Conservation (phyloP, 176 grass and related monocot genomes). For the Metroxylon sagu region DNA sequence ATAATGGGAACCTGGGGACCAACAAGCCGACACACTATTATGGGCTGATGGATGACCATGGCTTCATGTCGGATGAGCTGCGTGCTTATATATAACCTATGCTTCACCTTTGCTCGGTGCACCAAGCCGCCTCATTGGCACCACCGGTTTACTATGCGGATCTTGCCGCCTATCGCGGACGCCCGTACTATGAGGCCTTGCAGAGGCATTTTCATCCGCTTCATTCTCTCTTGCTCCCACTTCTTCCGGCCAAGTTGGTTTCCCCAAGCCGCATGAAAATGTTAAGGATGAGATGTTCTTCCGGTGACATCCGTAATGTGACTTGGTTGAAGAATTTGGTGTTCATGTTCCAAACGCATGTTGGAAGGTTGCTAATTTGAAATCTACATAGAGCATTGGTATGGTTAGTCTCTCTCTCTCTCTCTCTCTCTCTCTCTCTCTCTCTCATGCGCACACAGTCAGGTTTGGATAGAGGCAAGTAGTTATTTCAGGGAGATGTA, state of each 20-base stretch:
- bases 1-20: slow-evolving; percentile 37
- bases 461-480: too few species aligned
- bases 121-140: slow-evolving; percentile 56
- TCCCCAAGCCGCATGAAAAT: slow-evolving; percentile 24
- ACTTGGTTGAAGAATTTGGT: too few species aligned
- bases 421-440: too few species aligned
- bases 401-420: too few species aligned
- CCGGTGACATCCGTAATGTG: slow-evolving; percentile 20
- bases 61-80: slow-evolving; percentile 30
- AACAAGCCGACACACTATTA: slow-evolving; percentile 60
- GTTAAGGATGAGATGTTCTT: slow-evolving; percentile 45
- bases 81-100: slow-evolving; percentile 45
- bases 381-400: too few species aligned
- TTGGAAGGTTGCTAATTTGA: too few species aligned
- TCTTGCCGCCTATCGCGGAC: slow-evolving; percentile 40
- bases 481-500: too few species aligned
- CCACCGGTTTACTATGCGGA: slow-evolving; percentile 56
- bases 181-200: slow-evolving; percentile 42
- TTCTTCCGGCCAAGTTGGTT: too few species aligned
- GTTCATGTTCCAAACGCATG: too few species aligned
- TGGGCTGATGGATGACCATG: slow-evolving; percentile 30
- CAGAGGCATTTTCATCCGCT: not conserved
- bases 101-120: slow-evolving; percentile 50
- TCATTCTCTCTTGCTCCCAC: not conserved
- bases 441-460: too few species aligned